A percentile compares a stretch with the other conserved stretches of the same genome.
These are phyloP conservation scores for Oryza rufipogon DNA, from an alignment of 176 grass and related monocot genomes.

Conservation along the genomic window DNA sequence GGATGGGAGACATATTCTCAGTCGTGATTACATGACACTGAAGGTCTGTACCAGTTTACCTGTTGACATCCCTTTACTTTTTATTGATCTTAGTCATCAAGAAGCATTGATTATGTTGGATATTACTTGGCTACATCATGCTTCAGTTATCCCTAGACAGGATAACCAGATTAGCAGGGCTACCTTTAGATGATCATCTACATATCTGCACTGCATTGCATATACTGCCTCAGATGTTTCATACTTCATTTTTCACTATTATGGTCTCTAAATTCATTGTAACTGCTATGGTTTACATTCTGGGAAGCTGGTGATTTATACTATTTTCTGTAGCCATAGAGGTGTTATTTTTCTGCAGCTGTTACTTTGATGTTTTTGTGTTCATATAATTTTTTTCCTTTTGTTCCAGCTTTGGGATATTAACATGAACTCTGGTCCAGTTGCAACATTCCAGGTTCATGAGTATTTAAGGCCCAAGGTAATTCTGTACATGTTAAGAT, in stretches of 20 bases:
- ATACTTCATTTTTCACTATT: neutral
- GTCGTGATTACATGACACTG: constrained; percentile 97
- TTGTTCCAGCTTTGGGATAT: constrained; percentile 89
- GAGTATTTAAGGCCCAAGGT: constrained; percentile 98
- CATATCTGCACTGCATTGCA: constrained; percentile 19
- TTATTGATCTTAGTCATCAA: neutral
- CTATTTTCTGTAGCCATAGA: constrained; percentile 1
- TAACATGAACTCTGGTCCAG: constrained; percentile 93
- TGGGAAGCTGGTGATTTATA: neutral
- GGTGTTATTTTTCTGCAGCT: constrained; percentile 26
- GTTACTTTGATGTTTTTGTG: constrained; percentile 8
- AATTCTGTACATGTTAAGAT: constrained; percentile 49
- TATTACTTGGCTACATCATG: constrained; percentile 6
- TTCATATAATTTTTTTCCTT: constrained; percentile 25
- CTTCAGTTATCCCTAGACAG: neutral
- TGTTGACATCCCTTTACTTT: neutral
- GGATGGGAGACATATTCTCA: constrained; percentile 91
- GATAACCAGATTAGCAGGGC: constrained; percentile 16
- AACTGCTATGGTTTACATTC: constrained; percentile 9
- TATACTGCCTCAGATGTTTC: neutral
- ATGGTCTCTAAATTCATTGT: constrained; percentile 31
- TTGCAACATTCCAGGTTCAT: constrained; percentile 90
- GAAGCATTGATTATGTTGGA: constrained; percentile 7
- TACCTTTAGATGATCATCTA: constrained; percentile 9
- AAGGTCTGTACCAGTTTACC: constrained; percentile 60